phyloP scores from a whole-genome alignment of 805 yeast species.

The Hanseniaspora guilliermondii region DNA sequence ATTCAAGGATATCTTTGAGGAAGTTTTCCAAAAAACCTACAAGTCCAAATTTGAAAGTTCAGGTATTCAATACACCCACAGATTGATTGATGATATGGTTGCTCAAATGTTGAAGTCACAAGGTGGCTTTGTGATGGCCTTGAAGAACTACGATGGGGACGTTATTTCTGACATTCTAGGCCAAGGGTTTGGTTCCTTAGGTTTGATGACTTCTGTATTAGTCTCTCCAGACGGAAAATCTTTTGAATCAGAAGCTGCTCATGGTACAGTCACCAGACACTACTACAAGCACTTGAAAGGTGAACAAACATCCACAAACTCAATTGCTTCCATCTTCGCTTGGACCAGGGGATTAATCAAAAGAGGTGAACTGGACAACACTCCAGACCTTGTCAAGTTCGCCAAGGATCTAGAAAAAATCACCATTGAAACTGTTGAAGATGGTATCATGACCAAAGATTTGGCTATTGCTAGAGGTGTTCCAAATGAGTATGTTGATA shows the following conservation, averaged over 20 bases:
- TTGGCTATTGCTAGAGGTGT: conserved; percentile 61
- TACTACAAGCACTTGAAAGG: conserved; percentile 73
- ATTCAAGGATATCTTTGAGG: conserved; percentile 69
- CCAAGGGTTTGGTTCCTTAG: conserved; percentile 75
- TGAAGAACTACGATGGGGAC: conserved; percentile 79
- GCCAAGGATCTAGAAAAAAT: conserved; percentile 54
- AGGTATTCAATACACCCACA: conserved; percentile 64
- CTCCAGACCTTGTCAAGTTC: conserved; percentile 58
- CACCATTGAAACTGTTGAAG: conserved; percentile 59
- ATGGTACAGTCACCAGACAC: conserved; percentile 80
- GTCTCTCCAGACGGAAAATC: conserved; percentile 78
- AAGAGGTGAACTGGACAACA: conserved; percentile 64
- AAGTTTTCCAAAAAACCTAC: conserved; percentile 47
- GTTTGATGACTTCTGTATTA: conserved; percentile 71
- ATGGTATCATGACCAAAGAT: conserved; percentile 70
- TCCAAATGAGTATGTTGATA: conserved; percentile 53
- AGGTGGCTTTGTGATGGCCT: conserved; percentile 70
- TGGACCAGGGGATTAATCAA: conserved; percentile 78
- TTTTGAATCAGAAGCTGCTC: conserved; percentile 80
- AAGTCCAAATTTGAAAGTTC: conserved; percentile 43
- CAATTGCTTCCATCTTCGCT: conserved; percentile 75
- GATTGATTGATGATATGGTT: conserved; percentile 78
- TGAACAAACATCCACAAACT: conserved; percentile 71
- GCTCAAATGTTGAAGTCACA: conserved; percentile 79
- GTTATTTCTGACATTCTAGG: conserved; percentile 79